Base-by-base conservation (phyloP, 1,284 basidiomycete species). In the Tilletia setariae region DNA sequence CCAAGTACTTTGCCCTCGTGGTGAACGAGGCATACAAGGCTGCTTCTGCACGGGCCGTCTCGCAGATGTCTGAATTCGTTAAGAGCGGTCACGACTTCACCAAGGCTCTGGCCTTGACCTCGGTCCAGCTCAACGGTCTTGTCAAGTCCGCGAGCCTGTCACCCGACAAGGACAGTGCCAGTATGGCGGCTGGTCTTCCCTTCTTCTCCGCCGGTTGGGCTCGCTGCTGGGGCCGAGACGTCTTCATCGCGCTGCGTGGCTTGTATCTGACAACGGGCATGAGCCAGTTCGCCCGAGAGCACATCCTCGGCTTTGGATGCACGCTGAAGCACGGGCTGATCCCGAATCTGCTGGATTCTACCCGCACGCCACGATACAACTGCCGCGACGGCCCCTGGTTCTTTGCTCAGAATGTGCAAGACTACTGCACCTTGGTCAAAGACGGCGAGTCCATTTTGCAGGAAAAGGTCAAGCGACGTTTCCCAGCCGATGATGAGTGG, bases 361-460 rank as follows among this genome's bases (percentile, higher is more conserved):
- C 73, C 25, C 68, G 69, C 30, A 74, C 72, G 25, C 78, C 78
- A 1, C 72, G 78, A 64, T 94, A 94, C 82, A 94, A 94, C 79
- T 94, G 91, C 9, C 89, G 93, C 59, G 92, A 94, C 79, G 91
- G 91, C 6, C 92, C 93, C 32, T 96, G 94, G 95, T 98, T 94
- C 92, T 96, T 98, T 90, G 84, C 97, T 68, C 95, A 98, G 83
- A 96, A 92, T 79, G 95, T 98, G 68, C 95, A 98, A 81, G 94
- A 98, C 83, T 98, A 97, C 83, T 89, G 89, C 47, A 86, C 85
- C 68, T 90, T 88, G 84, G 92, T 91, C 0, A 93, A 94, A 0
- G 90, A 93, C 72, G 95, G 96, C 1, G 82, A 91, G 43, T 85
- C 88, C 0, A 87, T 98, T 67, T 87, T 98, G 49, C 86, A 88